phyloP scores from a whole-genome alignment of 768 basidiomycete genomes.

The Xerocomus potaroensis region DNA sequence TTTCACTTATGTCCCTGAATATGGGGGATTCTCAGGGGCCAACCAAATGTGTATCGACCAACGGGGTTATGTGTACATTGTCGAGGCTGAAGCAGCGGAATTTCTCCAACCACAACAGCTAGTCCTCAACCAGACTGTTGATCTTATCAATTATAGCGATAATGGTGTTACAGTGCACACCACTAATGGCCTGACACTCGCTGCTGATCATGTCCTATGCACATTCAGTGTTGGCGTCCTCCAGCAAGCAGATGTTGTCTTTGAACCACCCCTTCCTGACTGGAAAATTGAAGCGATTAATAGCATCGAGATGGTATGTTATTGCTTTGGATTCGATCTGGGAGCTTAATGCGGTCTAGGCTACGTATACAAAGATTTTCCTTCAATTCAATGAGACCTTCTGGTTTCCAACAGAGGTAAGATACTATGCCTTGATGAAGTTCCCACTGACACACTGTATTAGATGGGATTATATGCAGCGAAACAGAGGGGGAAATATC shows the following conservation, averaged over 20 bases:
- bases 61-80: conserved; percentile 55
- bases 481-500: conserved; percentile 54
- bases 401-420: conserved; percentile 48
- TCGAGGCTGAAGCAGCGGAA: conserved; percentile 51
- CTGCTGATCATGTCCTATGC: conserved; percentile 55
- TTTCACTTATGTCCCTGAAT: conserved; percentile 47
- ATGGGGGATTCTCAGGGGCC: conserved; percentile 54
- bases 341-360: conserved; percentile 23
- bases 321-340: neutral
- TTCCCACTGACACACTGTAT: neutral
- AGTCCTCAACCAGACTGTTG: conserved; percentile 48
- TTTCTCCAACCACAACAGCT: conserved; percentile 49
- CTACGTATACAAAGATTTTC: conserved; percentile 66
- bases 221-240: conserved; percentile 71
- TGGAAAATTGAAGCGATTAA: conserved; percentile 66
- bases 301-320: conserved; percentile 52
- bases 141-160: conserved; percentile 41
- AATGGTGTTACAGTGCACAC: conserved; percentile 46
- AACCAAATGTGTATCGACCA: conserved; percentile 56
- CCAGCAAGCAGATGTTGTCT: conserved; percentile 57
- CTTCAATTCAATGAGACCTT: conserved; percentile 59
- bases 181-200: conserved; percentile 38
- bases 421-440: neutral
- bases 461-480: conserved; percentile 53
- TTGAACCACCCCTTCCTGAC: conserved; percentile 50